These are phyloP conservation scores for Kalmanozyma brasiliensis DNA, from an alignment of 1,284 basidiomycete genomes.

Conservation along the genomic window DNA sequence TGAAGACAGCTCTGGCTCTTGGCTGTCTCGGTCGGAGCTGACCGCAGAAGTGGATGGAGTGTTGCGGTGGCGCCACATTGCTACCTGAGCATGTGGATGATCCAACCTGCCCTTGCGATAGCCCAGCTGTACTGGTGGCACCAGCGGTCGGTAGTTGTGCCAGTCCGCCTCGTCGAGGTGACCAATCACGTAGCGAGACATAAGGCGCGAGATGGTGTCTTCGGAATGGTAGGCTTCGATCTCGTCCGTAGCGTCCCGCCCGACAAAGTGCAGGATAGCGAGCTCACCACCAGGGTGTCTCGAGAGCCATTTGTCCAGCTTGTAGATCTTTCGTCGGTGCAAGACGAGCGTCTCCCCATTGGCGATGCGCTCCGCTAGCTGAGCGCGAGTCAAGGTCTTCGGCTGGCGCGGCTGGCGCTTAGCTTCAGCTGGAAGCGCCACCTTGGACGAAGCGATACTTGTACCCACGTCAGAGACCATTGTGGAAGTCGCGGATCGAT, in stretches of 20 bases:
- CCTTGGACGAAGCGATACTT: constrained; percentile 5
- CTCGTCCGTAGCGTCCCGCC: constrained; percentile 93
- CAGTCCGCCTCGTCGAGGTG: constrained; percentile 74
- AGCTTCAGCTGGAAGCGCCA: not conserved
- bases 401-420: constrained; percentile 12
- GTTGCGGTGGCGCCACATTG: constrained; percentile 50
- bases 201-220: constrained; percentile 73
- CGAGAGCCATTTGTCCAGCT: constrained; percentile 83
- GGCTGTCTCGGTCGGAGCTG: constrained; percentile 13
- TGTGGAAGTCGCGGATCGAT: not conserved
- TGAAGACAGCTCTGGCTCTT: constrained; percentile 8
- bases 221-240: constrained; percentile 89
- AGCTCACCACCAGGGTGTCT: constrained; percentile 90
- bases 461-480: constrained; percentile 11
- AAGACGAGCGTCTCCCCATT: constrained; percentile 77
- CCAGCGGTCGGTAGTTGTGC: constrained; percentile 78
- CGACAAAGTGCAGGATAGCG: constrained; percentile 92
- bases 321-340: constrained; percentile 80
- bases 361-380: constrained; percentile 61
- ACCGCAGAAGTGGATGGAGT: constrained; percentile 15
- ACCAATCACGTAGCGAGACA: constrained; percentile 81
- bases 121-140: constrained; percentile 90
- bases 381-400: constrained; percentile 50
- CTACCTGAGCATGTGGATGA: constrained; percentile 63
- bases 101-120: constrained; percentile 63